Evolutionary conservation across 306 rosid species (phyloP).

Genomic region (barrel medic (Medicago truncatula)): MtrunA17r5.0-ANR NC_053049.1:14193501-14194000

Average conservation of each 20-base stretch:
- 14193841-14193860: not conserved
- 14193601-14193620: not conserved
- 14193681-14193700: not conserved
- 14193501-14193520: not conserved
- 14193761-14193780: not conserved
- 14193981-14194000: constrained; percentile 28
- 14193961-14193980: constrained; percentile 3
- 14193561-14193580: not conserved
- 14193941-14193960: not conserved
- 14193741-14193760: not conserved
- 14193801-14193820: constrained; percentile 16
- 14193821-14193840: constrained; percentile 25
- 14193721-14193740: no score
- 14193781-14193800: no score
- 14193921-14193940: not conserved
- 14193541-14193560: not conserved
- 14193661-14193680: no score
- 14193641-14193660: not conserved
- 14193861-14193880: constrained; percentile 6
- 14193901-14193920: not conserved
- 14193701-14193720: not conserved
- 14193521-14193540: not conserved
- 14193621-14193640: not conserved
- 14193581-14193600: not conserved
- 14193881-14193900: not conserved